Conservation (phyloP, 2,329 filamentous ascomycete species). For the Metarhizium humberi region DNA sequence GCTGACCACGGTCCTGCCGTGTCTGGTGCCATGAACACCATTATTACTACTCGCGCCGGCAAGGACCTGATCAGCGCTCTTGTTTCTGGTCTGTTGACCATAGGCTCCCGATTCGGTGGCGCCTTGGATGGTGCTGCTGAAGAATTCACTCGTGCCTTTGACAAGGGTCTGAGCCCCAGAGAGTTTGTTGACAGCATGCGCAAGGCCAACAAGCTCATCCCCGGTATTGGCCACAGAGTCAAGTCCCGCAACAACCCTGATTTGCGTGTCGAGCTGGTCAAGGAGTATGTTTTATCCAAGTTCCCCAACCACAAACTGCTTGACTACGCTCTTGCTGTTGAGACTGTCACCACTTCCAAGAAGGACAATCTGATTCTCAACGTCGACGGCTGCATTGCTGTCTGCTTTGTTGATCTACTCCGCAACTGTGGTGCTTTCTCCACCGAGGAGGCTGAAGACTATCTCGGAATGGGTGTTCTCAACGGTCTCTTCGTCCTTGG, state of each 20-base stretch:
- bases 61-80: constrained; percentile 96
- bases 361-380: constrained; percentile 99
- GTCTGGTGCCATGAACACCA: constrained; percentile 99
- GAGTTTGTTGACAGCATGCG: constrained; percentile 99
- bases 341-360: constrained; percentile 97
- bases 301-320: constrained; percentile 98
- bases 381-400: constrained; percentile 94
- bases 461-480: constrained; percentile 97
- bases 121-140: constrained; percentile 94
- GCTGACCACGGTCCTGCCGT: constrained; percentile 98
- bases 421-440: constrained; percentile 98
- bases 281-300: constrained; percentile 95
- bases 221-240: constrained; percentile 97
- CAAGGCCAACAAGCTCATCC: constrained; percentile 99
- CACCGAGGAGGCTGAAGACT: constrained; percentile 93
- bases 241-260: constrained; percentile 99
- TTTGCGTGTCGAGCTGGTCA: constrained; percentile 97
- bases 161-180: constrained; percentile 95
- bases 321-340: constrained; percentile 95
- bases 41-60: constrained; percentile 97
- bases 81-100: constrained; percentile 93
- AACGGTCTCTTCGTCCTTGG: constrained; percentile 99
- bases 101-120: constrained; percentile 97
- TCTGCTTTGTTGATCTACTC: constrained; percentile 96
- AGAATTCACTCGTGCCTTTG: constrained; percentile 96